Evolutionary conservation across 2,329 filamentous ascomycete genomes (phyloP).

Genomic region (Neoarthrinium moseri): DNA sequence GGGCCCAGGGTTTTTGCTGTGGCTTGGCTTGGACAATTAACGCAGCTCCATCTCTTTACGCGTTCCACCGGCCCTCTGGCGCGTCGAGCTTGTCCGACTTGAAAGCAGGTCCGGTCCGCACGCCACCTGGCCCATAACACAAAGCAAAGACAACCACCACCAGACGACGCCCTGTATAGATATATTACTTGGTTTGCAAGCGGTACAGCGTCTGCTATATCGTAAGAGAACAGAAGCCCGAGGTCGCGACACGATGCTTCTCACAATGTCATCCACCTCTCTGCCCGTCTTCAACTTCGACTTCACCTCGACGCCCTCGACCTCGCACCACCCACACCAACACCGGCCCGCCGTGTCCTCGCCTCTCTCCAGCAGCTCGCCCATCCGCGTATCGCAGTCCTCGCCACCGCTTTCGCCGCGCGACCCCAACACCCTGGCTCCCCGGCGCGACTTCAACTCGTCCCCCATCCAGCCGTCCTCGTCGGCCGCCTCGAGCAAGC

Average conservation of each 20-base stretch:
- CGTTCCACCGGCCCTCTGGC: neutral
- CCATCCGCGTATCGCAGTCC: constrained; percentile 52
- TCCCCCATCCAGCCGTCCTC: constrained; percentile 28
- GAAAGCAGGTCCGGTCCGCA: too few species aligned
- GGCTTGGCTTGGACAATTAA: too few species aligned
- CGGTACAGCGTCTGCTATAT: too few species aligned
- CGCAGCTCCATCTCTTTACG: too few species aligned
- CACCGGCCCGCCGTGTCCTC: constrained; percentile 50
- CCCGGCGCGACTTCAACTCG: constrained; percentile 37
- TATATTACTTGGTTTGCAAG: too few species aligned
- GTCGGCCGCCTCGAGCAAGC: constrained; percentile 15
- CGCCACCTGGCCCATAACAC: too few species aligned
- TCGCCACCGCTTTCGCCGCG: constrained; percentile 41
- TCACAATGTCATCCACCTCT: constrained; percentile 28
- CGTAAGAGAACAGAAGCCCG: too few species aligned
- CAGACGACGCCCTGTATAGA: neutral
- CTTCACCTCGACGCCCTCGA: constrained; percentile 37
- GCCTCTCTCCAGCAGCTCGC: constrained; percentile 56
- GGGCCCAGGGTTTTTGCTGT: too few species aligned
- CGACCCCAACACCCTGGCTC: constrained; percentile 34
- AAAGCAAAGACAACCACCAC: neutral
- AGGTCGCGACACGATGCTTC: constrained; percentile 31
- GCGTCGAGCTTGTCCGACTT: too few species aligned
- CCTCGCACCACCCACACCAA: too few species aligned
- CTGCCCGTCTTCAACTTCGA: constrained; percentile 40